Evolutionary conservation across 306 rosid genomes (phyloP).

Genomic region (Calophaca sinica): DNA sequence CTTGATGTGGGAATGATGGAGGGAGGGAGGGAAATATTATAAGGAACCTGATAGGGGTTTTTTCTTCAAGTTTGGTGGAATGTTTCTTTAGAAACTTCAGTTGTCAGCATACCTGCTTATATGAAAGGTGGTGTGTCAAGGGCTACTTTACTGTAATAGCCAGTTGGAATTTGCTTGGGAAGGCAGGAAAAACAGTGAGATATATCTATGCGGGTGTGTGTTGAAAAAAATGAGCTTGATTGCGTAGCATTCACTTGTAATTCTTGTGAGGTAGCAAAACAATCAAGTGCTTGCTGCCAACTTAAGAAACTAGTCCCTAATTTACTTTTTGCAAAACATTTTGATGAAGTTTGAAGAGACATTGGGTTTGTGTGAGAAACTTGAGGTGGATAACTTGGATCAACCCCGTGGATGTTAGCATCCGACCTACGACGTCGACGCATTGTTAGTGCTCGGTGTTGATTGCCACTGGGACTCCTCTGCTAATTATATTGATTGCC

Average conservation of each 20-base stretch:
- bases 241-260: slow-evolving; percentile 54
- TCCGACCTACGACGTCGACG: slow-evolving; percentile 48
- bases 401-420: slow-evolving; percentile 50
- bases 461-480: slow-evolving; percentile 38
- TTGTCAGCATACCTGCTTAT: slow-evolving; percentile 39
- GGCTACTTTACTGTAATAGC: slow-evolving; percentile 40
- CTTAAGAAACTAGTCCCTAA: slow-evolving; percentile 44
- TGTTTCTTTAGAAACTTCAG: slow-evolving; percentile 46
- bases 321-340: no score
- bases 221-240: not conserved
- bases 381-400: slow-evolving; percentile 7
- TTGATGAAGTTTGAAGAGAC: no score
- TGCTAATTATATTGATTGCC: slow-evolving; percentile 16
- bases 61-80: slow-evolving; percentile 40
- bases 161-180: slow-evolving; percentile 71
- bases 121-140: slow-evolving; percentile 58
- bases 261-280: slow-evolving; percentile 16
- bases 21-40: slow-evolving; percentile 61
- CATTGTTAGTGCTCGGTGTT: slow-evolving; percentile 36
- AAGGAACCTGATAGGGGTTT: slow-evolving; percentile 34
- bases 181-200: slow-evolving; percentile 59
- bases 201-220: slow-evolving; percentile 33
- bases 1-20: slow-evolving; percentile 17
- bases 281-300: slow-evolving; percentile 42
- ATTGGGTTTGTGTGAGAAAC: slow-evolving; percentile 21